Percentiles rank a stretch among this genome's conserved stretches.
Evolutionary conservation across 1,284 basidiomycete species (phyloP).

Genomic region (Naganishia albida): DNA sequence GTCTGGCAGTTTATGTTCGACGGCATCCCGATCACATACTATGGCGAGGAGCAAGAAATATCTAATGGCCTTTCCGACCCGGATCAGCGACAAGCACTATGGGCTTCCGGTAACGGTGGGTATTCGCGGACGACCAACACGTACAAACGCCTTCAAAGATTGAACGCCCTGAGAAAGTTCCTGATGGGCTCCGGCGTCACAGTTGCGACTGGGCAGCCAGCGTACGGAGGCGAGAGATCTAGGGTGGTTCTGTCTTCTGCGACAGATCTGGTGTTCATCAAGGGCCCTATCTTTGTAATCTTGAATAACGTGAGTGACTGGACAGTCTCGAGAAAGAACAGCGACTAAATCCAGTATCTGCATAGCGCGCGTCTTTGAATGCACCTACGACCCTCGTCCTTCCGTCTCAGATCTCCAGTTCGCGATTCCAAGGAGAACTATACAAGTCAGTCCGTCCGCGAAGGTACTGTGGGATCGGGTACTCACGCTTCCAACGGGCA

Average conservation of each 20-base stretch:
- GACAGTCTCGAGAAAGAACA: not conserved
- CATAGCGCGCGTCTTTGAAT: slow-evolving; percentile 1
- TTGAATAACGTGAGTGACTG: slow-evolving; percentile 65
- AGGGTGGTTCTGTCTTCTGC: slow-evolving; percentile 62
- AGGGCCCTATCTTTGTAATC: slow-evolving; percentile 68
- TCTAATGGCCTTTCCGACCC: slow-evolving; percentile 62
- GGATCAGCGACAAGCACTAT: slow-evolving; percentile 73
- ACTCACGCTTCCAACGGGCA: not conserved
- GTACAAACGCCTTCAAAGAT: slow-evolving; percentile 63
- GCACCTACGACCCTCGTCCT: not conserved
- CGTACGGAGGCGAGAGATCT: slow-evolving; percentile 63
- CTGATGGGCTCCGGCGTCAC: slow-evolving; percentile 59
- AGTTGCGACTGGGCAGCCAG: slow-evolving; percentile 51
- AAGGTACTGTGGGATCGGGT: not conserved
- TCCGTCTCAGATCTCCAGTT: not conserved
- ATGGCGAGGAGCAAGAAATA: slow-evolving; percentile 74
- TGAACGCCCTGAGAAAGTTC: slow-evolving; percentile 73
- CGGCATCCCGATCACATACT: slow-evolving; percentile 61
- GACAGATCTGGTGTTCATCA: slow-evolving; percentile 68
- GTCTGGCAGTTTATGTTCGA: slow-evolving; percentile 67
- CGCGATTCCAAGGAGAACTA: not conserved
- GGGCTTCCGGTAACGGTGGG: slow-evolving; percentile 68
- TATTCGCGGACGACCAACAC: slow-evolving; percentile 57
- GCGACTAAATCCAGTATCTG: not conserved
- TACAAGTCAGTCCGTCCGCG: slow-evolving; percentile 3